These are phyloP conservation scores for Fragilaria radians DNA, from an alignment of 108 stramenopile genomes.

Conservation along the genomic window DNA sequence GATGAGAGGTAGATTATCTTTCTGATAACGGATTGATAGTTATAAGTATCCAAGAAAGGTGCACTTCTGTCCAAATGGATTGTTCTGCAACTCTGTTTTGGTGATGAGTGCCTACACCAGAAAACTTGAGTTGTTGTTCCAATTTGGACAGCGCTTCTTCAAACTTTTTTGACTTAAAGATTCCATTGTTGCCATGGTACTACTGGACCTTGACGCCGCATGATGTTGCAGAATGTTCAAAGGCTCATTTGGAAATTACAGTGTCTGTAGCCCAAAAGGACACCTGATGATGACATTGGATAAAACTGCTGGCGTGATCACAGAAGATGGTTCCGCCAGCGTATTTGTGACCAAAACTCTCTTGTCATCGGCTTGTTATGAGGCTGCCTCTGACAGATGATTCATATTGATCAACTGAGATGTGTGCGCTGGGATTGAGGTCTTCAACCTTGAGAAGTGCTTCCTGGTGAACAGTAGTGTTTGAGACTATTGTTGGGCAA, in stretches of 20 bases:
- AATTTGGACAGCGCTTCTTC: not conserved
- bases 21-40: too few relatives aligned
- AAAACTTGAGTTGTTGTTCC: constrained; percentile 13
- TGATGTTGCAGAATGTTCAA: constrained; percentile 8
- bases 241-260: constrained; percentile 7
- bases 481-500: not conserved
- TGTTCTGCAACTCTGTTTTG: constrained; percentile 39
- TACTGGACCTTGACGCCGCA: constrained; percentile 8
- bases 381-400: not conserved
- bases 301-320: constrained; percentile 12
- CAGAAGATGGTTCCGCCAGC: constrained; percentile 6
- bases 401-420: constrained; percentile 6
- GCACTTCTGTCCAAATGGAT: constrained; percentile 19
- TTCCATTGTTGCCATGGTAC: constrained; percentile 25
- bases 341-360: not conserved
- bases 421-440: not conserved
- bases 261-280: constrained; percentile 15
- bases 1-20: too few relatives aligned
- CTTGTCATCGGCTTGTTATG: not conserved
- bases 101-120: constrained; percentile 29
- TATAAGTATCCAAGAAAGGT: too few relatives aligned
- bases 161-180: constrained; percentile 15
- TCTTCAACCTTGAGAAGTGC: not conserved
- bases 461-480: not conserved
- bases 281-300: not conserved